A percentile compares a stretch with the other conserved stretches of the same genome.
phyloP scores from a whole-genome alignment of 768 basidiomycete genomes.

The Sporobolomyces phaffii region DNA sequence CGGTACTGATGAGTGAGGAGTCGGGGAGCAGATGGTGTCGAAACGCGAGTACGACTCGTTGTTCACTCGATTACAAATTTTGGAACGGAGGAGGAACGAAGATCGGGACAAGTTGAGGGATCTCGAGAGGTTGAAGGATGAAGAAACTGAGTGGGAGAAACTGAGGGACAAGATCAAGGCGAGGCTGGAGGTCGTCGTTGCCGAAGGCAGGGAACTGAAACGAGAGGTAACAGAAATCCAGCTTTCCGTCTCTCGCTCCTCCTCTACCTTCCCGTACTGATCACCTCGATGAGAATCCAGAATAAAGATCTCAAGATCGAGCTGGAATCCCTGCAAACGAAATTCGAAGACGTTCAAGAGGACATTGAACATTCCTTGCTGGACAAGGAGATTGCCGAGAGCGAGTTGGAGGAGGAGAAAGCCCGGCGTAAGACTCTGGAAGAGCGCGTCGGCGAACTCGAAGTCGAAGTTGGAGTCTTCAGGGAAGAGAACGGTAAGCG shows the following conservation, averaged over 20 bases:
- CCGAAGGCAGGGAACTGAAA: conserved; percentile 34
- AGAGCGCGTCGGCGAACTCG: conserved; percentile 27
- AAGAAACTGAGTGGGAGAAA: conserved; percentile 75
- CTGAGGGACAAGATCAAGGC: conserved; percentile 74
- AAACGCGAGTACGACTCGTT: conserved; percentile 58
- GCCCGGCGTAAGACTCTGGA: conserved; percentile 18
- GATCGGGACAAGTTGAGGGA: conserved; percentile 77
- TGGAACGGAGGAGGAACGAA: conserved; percentile 80
- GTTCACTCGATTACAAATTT: conserved; percentile 70
- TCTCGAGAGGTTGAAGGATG: conserved; percentile 73
- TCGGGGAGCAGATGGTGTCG: conserved; percentile 46
- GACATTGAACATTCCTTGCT: conserved; percentile 90
- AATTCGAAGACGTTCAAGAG: conserved; percentile 72
- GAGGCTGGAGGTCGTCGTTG: conserved; percentile 34
- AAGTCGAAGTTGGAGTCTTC: conserved; percentile 33
- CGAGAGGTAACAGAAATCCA: conserved; percentile 15
- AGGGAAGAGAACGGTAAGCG: conserved; percentile 30
- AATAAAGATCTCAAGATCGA: conserved; percentile 65
- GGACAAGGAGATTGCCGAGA: conserved; percentile 85
- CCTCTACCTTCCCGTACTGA: neutral
- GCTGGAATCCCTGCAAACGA: conserved; percentile 63
- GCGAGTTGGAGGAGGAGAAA: conserved; percentile 21
- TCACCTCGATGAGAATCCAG: too few species aligned
- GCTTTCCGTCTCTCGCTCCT: neutral
- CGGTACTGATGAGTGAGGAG: too few species aligned